Percentiles rank a stretch among this genome's conserved stretches.
These are phyloP conservation scores for Microbotryum saponariae DNA, from an alignment of 1,284 basidiomycete genomes.

Conservation along the genomic window DNA sequence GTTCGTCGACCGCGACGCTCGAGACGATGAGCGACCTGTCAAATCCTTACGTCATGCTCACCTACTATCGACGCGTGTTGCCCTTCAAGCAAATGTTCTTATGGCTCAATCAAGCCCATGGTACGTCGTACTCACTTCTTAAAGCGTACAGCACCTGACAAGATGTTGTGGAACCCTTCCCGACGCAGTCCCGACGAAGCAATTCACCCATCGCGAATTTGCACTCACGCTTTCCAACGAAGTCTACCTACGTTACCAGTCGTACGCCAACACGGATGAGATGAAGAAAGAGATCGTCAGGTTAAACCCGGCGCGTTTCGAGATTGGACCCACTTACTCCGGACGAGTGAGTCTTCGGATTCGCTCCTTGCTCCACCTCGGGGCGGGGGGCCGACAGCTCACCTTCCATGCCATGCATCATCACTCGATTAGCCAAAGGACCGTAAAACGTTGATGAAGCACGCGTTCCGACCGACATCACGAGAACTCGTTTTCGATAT, in stretches of 20 bases:
- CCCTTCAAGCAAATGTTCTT: constrained; percentile 88
- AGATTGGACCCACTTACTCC: constrained; percentile 91
- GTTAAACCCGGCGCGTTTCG: constrained; percentile 83
- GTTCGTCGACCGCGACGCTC: background rate
- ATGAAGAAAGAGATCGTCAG: constrained; percentile 82
- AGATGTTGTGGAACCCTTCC: background rate
- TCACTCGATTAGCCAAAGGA: constrained; percentile 63
- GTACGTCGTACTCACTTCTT: constrained; percentile 26
- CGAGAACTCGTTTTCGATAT: constrained; percentile 99
- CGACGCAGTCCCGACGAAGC: constrained; percentile 48
- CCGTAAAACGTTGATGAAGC: constrained; percentile 71
- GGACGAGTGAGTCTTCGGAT: constrained; percentile 52
- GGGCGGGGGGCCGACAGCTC: background rate
- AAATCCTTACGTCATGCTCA: constrained; percentile 63
- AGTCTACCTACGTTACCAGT: constrained; percentile 91
- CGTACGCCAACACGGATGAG: constrained; percentile 74
- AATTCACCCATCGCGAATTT: constrained; percentile 90
- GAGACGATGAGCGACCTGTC: constrained; percentile 41
- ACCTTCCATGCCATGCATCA: background rate
- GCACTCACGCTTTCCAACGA: constrained; percentile 91
- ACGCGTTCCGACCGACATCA: constrained; percentile 65
- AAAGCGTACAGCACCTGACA: background rate
- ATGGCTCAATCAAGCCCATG: constrained; percentile 90
- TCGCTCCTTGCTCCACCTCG: background rate
- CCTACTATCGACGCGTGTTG: constrained; percentile 85